Conservation (phyloP, 1,284 basidiomycete genomes). For the Ceratobasidium papillatum region DNA sequence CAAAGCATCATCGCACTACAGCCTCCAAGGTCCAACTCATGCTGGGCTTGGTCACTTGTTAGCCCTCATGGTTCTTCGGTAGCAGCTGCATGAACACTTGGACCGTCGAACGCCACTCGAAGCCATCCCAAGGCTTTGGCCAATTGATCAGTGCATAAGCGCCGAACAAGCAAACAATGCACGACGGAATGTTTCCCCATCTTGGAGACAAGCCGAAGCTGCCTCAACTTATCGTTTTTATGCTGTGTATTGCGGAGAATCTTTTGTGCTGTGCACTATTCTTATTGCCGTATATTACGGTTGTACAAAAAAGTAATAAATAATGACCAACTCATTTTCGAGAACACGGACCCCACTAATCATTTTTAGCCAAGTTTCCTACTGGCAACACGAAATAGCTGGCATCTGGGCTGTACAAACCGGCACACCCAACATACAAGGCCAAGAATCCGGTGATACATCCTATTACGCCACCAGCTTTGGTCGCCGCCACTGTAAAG, state of each 20-base stretch:
- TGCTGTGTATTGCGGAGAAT: too few species aligned
- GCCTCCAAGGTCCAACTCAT: neutral
- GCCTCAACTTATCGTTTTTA: too few species aligned
- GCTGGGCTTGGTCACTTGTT: neutral
- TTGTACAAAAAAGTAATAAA: neutral
- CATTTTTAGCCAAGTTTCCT: slow-evolving; percentile 21
- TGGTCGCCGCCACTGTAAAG: slow-evolving; percentile 49
- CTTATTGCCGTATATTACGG: neutral
- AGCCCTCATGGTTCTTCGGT: neutral
- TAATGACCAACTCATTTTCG: neutral
- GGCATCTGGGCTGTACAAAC: slow-evolving; percentile 63
- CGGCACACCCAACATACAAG: slow-evolving; percentile 71
- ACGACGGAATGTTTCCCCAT: too few species aligned
- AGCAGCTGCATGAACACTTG: neutral
- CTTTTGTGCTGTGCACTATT: neutral
- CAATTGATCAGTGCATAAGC: neutral
- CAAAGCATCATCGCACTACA: neutral
- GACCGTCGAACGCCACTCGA: neutral
- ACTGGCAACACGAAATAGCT: slow-evolving; percentile 42
- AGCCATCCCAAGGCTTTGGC: neutral
- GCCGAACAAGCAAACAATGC: neutral
- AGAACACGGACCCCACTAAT: neutral
- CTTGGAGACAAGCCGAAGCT: too few species aligned
- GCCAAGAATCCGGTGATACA: slow-evolving; percentile 72
- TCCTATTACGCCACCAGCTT: slow-evolving; percentile 80